A percentile compares a stretch with the other conserved stretches of the same genome.
Conservation (phyloP, 2,329 filamentous ascomycete genomes). For the Diaporthe helianthi region DNA sequence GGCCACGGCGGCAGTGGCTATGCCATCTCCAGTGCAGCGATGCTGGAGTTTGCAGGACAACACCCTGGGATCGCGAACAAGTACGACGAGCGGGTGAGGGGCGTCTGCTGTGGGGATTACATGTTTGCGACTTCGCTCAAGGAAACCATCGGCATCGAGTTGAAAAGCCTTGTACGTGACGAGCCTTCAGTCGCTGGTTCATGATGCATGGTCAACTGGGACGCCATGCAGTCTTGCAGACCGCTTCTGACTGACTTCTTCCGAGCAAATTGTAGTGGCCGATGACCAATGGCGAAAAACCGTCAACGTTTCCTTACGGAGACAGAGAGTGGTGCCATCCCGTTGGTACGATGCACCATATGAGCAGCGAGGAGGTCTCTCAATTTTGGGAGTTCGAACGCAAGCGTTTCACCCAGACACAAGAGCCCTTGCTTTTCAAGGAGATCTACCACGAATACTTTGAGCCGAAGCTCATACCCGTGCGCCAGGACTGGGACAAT, state of each 20-base stretch:
- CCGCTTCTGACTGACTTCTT: neutral
- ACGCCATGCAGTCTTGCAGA: neutral
- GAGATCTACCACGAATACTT: slow-evolving; percentile 58
- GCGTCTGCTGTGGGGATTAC: slow-evolving; percentile 59
- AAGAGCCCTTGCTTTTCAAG: slow-evolving; percentile 50
- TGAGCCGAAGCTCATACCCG: slow-evolving; percentile 46
- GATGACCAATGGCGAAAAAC: slow-evolving; percentile 63
- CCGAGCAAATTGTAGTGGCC: slow-evolving; percentile 55
- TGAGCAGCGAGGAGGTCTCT: slow-evolving; percentile 57
- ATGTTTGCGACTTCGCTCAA: slow-evolving; percentile 56
- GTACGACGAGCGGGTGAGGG: slow-evolving; percentile 51
- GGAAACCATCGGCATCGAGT: slow-evolving; percentile 50
- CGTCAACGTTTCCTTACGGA: slow-evolving; percentile 55
- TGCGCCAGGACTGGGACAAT: slow-evolving; percentile 61
- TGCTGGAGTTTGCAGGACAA: slow-evolving; percentile 54
- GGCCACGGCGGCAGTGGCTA: slow-evolving; percentile 65
- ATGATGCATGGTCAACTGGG: neutral
- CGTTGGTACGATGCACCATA: slow-evolving; percentile 63
- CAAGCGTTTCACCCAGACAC: slow-evolving; percentile 41
- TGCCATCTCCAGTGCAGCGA: slow-evolving; percentile 57
- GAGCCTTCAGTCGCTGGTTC: neutral
- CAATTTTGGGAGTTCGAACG: slow-evolving; percentile 60
- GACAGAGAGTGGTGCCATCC: slow-evolving; percentile 62
- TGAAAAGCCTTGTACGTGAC: slow-evolving; percentile 52
- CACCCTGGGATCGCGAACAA: slow-evolving; percentile 52